Base-by-base conservation (phyloP, 257 asterid genomes). In the Pogostemon cablin region DNA sequence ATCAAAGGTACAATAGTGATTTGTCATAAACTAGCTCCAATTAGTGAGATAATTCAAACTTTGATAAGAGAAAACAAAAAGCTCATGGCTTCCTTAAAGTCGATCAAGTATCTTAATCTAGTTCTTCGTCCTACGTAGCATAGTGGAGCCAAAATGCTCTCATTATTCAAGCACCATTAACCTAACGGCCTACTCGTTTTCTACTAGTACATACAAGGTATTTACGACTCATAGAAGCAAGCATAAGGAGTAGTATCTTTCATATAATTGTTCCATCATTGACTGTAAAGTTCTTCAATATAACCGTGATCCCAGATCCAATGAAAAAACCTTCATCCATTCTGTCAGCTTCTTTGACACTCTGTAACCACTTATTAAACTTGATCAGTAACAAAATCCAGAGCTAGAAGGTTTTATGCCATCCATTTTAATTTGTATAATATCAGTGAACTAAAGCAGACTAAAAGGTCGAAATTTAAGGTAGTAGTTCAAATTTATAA, bases 331-430 rank as follows among this genome's bases (percentile, higher is more conserved):
- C 99, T 62, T 87, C 93, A 0, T 83, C 86, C 0, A 85, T 55
- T 75, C 96, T 79, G 52, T 91, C 96, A 0, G 93, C 95, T 81
- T 93, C 99, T 81, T 89, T 88, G 38, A 95, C 93, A 11, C 81
- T 81, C 99, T 91, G 80, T 32, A 20, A 75, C 35, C 25, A 20
- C 25, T 20, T 20, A 66, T 10, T 2, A 55, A 65, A 34, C 4
- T 3, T 25, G n/a, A 50, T n/a, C 15, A 1, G 25, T 35, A 20
- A 20, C 25, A 20, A 20, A 20, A 20, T 20, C 25, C 25, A 7
- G 52, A 20, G 25, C 6, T 47, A 20, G 25, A 20, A 20, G 5
- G 4, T 9, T 46, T 56, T 17, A 11, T 38, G 44, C 41, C 37
- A 44, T 2, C 11, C 25, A 53, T 2, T 53, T 53, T 7, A 53